Base-by-base conservation (phyloP, 805 yeast species). In the Metschnikowia peoriensis region DNA sequence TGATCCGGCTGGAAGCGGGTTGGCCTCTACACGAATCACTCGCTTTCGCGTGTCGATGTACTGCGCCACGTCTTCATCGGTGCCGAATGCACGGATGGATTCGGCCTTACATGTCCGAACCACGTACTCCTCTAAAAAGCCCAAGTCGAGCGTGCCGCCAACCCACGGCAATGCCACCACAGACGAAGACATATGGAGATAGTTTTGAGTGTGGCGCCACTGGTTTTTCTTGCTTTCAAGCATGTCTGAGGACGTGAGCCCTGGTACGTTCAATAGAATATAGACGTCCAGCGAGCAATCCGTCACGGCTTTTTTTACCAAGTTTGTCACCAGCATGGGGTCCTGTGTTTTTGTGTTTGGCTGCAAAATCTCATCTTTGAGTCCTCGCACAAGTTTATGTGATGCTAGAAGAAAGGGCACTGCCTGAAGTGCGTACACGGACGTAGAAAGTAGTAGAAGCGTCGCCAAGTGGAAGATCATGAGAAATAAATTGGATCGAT, bases 11-110 rank as follows among this genome's bases (percentile, higher is more conserved):
- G 71, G 67, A 22, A 88, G 69, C n/a, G 70, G 72, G 2, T 83
- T 78, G 53, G 86, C 75, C 38, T 84, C 76, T 9, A 91, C 68
- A 15, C 76, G 69, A 29, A 93, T 79, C 11, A 89, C 77, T 55
- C 96, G 75, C 22, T 81, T 82, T 28, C 79, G 69, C 1, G 83
- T 70, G 62, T 89, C 96, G 38, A 81, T 75, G 65, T 87, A 88
- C 2, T 75, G 67, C 12, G 81, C 79, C 27, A 80, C 75, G 51
- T 74, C 81, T 11, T 75, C 72, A 7, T 77, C 82, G 4, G 71
- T 65, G 41, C 72, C 68, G 27, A 76, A 71, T 6, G 71, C 54
- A 17, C 66, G 70, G 42, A 81, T 61, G 1, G 71, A 64, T 48
- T 75, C 72, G 1, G 88, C 85, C 35, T 75, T 72, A 67, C 92